Conservation (phyloP, 164 flowering plant species). For the Sextonia rubra region DNA sequence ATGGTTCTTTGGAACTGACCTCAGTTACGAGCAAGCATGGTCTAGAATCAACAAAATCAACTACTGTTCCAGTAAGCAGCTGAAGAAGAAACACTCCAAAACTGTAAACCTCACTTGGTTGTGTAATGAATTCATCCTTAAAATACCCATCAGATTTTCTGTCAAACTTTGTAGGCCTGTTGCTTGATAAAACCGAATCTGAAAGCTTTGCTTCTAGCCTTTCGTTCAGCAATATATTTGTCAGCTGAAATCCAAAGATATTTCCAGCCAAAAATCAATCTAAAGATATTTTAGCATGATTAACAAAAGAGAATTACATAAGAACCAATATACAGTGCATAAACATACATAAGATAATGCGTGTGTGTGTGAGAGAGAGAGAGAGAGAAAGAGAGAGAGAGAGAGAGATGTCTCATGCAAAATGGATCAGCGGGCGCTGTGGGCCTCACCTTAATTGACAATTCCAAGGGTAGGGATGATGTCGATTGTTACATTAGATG, state of each 20-base stretch:
- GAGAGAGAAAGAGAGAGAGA: no score
- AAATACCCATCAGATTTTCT: not conserved
- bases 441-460: no score
- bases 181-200: constrained; percentile 10
- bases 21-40: constrained; percentile 12
- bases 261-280: not conserved
- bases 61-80: constrained; percentile 16
- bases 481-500: no score
- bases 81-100: constrained; percentile 25
- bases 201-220: constrained; percentile 25
- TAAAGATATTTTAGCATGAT: not conserved
- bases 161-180: constrained; percentile 5
- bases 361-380: no score
- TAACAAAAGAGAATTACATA: no score
- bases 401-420: no score
- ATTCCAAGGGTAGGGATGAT: no score
- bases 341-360: no score
- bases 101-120: constrained; percentile 14
- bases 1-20: constrained; percentile 8
- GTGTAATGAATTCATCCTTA: not conserved
- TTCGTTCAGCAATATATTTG: constrained; percentile 23
- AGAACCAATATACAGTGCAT: no score
- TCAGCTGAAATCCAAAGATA: constrained; percentile 11
- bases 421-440: no score
- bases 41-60: constrained; percentile 1